Evolutionary conservation across 495 filamentous ascomycete species (phyloP).

Genomic region (Cairneyella variabilis): DNA sequence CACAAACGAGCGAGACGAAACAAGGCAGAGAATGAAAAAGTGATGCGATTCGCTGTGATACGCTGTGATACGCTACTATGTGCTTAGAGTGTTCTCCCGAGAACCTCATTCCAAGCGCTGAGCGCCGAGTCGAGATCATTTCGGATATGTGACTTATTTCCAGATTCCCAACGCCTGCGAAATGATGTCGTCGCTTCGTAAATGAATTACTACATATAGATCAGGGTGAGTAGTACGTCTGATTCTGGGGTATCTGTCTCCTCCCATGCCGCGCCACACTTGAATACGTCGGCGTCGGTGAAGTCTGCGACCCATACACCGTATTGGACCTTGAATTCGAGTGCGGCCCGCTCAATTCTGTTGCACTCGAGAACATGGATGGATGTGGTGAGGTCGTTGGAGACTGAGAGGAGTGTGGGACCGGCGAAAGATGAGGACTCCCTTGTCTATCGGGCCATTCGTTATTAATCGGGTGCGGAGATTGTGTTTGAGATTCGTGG

Average conservation of each 20-base stretch:
- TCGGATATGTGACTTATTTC: too few species aligned
- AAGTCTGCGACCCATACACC: not conserved
- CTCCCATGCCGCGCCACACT: not conserved
- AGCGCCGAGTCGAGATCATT: too few species aligned
- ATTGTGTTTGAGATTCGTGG: too few species aligned
- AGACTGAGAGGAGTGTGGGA: not conserved
- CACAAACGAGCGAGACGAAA: too few species aligned
- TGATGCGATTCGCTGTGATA: too few species aligned
- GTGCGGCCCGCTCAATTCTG: not conserved
- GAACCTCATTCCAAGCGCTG: too few species aligned
- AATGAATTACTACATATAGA: too few species aligned
- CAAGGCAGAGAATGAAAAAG: too few species aligned
- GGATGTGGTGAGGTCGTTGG: not conserved
- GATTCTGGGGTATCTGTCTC: conserved; percentile 3
- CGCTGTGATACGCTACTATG: too few species aligned
- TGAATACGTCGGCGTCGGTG: conserved; percentile 12
- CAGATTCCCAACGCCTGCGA: too few species aligned
- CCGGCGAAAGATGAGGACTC: not conserved
- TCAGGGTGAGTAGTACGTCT: conserved; percentile 16
- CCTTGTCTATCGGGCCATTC: not conserved
- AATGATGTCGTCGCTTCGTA: too few species aligned
- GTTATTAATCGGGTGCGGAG: not conserved
- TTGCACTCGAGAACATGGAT: not conserved
- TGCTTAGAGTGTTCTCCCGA: too few species aligned
- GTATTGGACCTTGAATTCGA: not conserved